phyloP scores from a whole-genome alignment of 495 filamentous ascomycete species.

The Usnea hakonensis region DNA sequence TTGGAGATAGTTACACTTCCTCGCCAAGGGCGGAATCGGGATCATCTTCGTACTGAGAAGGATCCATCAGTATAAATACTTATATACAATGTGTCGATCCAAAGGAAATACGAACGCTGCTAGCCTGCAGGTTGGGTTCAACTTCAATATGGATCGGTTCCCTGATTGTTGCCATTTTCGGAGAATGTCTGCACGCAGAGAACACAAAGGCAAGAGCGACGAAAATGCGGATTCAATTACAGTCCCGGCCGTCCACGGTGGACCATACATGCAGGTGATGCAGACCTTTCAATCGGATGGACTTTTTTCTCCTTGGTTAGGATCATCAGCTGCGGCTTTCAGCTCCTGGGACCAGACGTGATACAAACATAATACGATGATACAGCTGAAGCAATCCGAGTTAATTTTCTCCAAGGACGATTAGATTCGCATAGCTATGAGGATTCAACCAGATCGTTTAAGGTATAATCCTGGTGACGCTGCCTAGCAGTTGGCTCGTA shows the following conservation, averaged over 20 bases:
- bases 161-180: slow-evolving; percentile 5
- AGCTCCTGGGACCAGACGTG: not conserved
- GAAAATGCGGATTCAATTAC: not conserved
- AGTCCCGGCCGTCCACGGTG: not conserved
- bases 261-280: not conserved
- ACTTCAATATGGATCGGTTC: slow-evolving; percentile 2
- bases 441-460: too few relatives aligned
- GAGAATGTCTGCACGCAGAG: not conserved
- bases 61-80: not conserved
- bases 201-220: not conserved
- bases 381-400: not conserved
- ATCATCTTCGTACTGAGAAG: slow-evolving; percentile 19
- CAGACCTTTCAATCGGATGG: not conserved
- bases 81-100: not conserved
- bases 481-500: not conserved
- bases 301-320: not conserved
- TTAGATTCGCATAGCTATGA: not conserved
- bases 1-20: slow-evolving; percentile 13
- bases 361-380: too few relatives aligned
- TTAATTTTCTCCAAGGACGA: not conserved
- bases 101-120: slow-evolving; percentile 1
- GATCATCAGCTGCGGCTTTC: too few relatives aligned
- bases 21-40: slow-evolving; percentile 20
- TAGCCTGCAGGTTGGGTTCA: slow-evolving; percentile 14
- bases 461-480: not conserved